A percentile compares a stretch with the other conserved stretches of the same genome.
These are phyloP conservation scores for Dittrichia graveolens DNA, from an alignment of 129 eudicot species.

Conservation along the genomic window DNA sequence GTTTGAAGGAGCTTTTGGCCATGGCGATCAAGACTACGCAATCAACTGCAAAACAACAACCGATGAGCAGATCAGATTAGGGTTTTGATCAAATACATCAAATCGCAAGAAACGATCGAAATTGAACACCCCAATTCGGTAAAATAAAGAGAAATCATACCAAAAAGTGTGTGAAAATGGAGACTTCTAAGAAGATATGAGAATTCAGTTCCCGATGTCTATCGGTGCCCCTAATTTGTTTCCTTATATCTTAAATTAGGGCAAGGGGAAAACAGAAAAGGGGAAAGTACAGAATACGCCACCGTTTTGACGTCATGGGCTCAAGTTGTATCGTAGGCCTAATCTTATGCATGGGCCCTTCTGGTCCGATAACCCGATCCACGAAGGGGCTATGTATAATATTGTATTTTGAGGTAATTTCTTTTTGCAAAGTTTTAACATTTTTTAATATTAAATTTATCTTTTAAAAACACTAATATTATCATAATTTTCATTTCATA, in stretches of 20 bases:
- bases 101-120: not conserved
- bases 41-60: conserved; percentile 22
- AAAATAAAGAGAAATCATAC: conserved; percentile 2
- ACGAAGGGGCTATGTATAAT: too few relatives aligned
- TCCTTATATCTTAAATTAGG: conserved; percentile 23
- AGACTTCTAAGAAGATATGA: not conserved
- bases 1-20: conserved; percentile 85
- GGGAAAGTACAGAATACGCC: conserved; percentile 13
- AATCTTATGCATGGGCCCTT: not conserved
- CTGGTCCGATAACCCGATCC: not conserved
- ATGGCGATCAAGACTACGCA: conserved; percentile 37
- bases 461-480: too few relatives aligned
- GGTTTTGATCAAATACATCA: conserved; percentile 17
- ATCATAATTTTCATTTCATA: too few relatives aligned
- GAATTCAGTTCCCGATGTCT: conserved; percentile 15
- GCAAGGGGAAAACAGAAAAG: not conserved
- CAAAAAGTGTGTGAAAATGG: not conserved
- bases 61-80: conserved; percentile 24
- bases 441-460: too few relatives aligned
- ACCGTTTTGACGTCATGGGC: not conserved
- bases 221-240: conserved; percentile 17
- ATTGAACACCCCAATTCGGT: not conserved
- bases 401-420: too few relatives aligned
- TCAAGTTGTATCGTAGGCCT: not conserved
- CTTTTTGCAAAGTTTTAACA: too few relatives aligned